These are phyloP conservation scores for Candida broadrunensis DNA, from an alignment of 805 yeast species.

Conservation along the genomic window DNA sequence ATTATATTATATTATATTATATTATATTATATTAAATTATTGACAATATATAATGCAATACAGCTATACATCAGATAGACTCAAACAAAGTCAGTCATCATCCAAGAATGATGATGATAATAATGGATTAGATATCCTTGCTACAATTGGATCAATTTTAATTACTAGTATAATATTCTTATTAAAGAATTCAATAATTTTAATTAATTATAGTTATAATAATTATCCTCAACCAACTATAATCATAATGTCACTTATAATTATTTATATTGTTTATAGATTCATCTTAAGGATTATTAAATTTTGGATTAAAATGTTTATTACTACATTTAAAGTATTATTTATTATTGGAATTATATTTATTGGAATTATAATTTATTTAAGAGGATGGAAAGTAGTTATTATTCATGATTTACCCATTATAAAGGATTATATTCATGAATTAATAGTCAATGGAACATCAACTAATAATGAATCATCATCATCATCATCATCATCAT, in stretches of 20 bases:
- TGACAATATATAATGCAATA: background rate
- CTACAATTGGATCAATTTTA: slow-evolving; percentile 6
- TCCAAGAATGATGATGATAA: no score
- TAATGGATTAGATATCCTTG: slow-evolving; percentile 13
- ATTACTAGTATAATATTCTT: slow-evolving; percentile 10
- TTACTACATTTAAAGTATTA: slow-evolving; percentile 16
- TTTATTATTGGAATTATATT: slow-evolving; percentile 11
- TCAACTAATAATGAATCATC: no score
- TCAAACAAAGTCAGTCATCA: background rate
- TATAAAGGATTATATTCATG: background rate
- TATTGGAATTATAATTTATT: slow-evolving; percentile 13
- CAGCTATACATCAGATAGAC: background rate
- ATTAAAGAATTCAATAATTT: slow-evolving; percentile 8
- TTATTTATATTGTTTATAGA: slow-evolving; percentile 17
- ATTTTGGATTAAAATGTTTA: slow-evolving; percentile 19
- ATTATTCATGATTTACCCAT: slow-evolving; percentile 15
- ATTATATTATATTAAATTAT: no score
- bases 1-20: no score
- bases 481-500: background rate
- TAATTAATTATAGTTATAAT: slow-evolving; percentile 9
- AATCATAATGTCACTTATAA: slow-evolving; percentile 9
- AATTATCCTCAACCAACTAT: slow-evolving; percentile 18
- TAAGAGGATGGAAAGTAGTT: slow-evolving; percentile 20
- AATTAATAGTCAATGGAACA: background rate
- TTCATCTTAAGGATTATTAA: slow-evolving; percentile 11